Base-by-base conservation (phyloP, 2,329 filamentous ascomycete genomes). In the Rhinocladiella similis region DNA sequence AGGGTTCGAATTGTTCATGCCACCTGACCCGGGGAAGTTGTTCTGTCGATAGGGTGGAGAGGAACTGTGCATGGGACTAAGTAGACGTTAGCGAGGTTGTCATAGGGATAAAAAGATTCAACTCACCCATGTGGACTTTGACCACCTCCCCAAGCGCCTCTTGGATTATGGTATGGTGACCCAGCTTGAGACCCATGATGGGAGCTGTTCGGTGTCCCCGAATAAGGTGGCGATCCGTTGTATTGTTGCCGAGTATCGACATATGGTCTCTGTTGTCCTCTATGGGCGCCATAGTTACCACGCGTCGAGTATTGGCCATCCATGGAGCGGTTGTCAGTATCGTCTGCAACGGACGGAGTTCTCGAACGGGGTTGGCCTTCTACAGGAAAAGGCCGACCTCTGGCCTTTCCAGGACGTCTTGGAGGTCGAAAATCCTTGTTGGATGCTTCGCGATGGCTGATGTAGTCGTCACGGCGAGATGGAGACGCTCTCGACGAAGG, bases 11-110 rank as follows among this genome's bases (percentile, higher is more conserved):
- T 83, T 79, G 6, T 53, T 62, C 52, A 53, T 52, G 56, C 76
- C 80, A 56, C 73, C 79, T 42, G 80, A 76, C 18, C 80, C 75
- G 13, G 78, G 73, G 65, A 83, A 83, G 54, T 74, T 80, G 41
- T 75, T 75, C 58, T 84, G 81, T 41, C 81, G 75, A 66, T 87
- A 86, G 27, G 85, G 79, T 18, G 82, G 79, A 42, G 86, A 87
- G 71, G 86, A 86, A 27, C 83, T 86, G 61, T 75, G 73, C 57
- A 72, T 67, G 61, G 76, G 77, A 57, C 73, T 75, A 29, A 20
- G 47, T 47, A 50, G 47, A 56, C 57, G 49, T 70, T 60, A 73
- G 72, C 57, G 52, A 56, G 53, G 35, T 63, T 61, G 38, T 47
- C 48, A 56, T 49, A 10, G 50, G 13, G 5, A 43, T 27, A 12